Evolutionary conservation across 306 rosid species (phyloP).

Genomic region (Medicago truncatula): DNA sequence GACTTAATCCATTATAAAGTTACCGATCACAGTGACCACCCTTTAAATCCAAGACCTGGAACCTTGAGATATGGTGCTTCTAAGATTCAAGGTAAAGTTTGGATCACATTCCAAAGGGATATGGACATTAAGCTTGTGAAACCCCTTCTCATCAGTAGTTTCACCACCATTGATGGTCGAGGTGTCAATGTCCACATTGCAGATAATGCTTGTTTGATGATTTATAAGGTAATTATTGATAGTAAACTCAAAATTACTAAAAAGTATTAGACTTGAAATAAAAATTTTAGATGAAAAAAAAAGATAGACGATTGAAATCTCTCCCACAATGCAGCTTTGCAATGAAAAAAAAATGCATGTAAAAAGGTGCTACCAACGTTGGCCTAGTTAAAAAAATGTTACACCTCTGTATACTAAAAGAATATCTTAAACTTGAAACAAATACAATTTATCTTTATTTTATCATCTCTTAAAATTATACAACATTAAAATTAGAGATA

Average conservation of each 20-base stretch:
- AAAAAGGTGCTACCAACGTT: no score
- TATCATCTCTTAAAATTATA: no score
- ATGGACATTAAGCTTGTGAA: conserved; percentile 37
- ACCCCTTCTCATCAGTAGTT: conserved; percentile 30
- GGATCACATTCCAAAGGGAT: conserved; percentile 42
- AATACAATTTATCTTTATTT: no score
- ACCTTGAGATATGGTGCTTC: conserved; percentile 45
- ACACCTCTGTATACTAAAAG: no score
- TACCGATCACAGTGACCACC: neutral
- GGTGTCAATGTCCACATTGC: neutral
- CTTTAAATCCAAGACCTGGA: conserved; percentile 37
- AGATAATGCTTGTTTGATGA: conserved; percentile 10
- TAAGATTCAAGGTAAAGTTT: neutral
- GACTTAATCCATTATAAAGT: neutral
- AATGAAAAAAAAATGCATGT: no score
- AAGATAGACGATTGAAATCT: no score
- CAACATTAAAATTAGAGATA: no score
- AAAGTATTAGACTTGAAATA: no score
- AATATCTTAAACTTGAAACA: no score
- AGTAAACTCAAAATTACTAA: neutral
- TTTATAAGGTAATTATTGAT: conserved; percentile 35
- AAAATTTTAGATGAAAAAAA: no score
- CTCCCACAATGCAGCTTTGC: no score
- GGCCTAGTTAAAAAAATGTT: no score
- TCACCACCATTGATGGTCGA: neutral